Percentiles rank a stretch among this genome's conserved stretches.
phyloP scores from a whole-genome alignment of 1,139 yeast genomes.

The Diutina rugosa region DNA sequence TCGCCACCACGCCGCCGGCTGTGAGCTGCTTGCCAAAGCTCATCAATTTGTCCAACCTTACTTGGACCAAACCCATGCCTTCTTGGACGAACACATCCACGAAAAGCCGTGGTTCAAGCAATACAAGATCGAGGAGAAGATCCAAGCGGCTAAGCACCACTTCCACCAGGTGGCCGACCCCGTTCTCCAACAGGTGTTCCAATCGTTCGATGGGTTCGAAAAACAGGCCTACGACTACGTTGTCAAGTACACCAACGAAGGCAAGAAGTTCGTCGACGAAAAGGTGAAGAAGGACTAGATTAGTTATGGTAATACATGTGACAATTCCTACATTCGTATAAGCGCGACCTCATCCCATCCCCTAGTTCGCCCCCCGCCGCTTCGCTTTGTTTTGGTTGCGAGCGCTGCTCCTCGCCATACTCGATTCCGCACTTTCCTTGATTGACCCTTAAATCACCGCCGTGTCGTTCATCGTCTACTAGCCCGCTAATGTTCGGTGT shows the following conservation, averaged over 20 bases:
- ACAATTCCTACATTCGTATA: not conserved
- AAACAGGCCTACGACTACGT: not conserved
- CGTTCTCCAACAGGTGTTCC: not conserved
- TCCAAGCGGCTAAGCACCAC: not conserved
- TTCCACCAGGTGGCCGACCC: not conserved
- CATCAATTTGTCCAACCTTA: not conserved
- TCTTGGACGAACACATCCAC: slow-evolving; percentile 1
- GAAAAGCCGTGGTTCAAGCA: not conserved
- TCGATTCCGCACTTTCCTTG: not conserved
- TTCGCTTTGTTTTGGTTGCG: not conserved
- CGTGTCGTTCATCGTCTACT: not conserved
- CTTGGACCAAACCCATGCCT: not conserved
- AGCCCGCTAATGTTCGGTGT: not conserved
- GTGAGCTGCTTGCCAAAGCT: not conserved
- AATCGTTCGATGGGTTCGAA: not conserved
- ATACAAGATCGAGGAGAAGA: not conserved
- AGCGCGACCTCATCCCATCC: not conserved
- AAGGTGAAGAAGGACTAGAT: not conserved
- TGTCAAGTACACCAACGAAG: not conserved
- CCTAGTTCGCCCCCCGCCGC: not conserved
- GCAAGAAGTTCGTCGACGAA: not conserved
- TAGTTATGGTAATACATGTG: not conserved
- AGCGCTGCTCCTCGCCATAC: not conserved
- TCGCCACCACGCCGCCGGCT: slow-evolving; percentile 1
- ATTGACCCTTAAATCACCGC: not conserved